Evolutionary conservation across 768 basidiomycete genomes (phyloP).

Genomic region (Suillus alpinus): DNA sequence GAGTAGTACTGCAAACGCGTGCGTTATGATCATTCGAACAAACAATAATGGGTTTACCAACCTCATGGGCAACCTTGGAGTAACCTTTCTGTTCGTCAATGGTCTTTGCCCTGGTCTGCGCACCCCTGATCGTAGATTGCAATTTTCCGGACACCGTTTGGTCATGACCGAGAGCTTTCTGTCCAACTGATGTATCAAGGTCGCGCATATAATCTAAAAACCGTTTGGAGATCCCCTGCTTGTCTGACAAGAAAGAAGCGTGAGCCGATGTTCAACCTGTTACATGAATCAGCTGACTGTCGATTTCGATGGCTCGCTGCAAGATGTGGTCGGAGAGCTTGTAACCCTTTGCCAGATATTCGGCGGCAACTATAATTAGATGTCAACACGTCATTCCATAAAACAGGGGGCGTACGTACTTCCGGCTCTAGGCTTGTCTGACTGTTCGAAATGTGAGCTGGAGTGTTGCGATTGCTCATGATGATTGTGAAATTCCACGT

Average conservation of each 20-base stretch:
- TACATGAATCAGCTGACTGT: slow-evolving; percentile 40
- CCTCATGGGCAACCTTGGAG: slow-evolving; percentile 66
- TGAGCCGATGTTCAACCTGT: background rate
- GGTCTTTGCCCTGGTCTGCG: slow-evolving; percentile 64
- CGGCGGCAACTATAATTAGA: slow-evolving; percentile 68
- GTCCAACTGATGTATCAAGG: slow-evolving; percentile 70
- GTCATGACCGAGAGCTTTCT: slow-evolving; percentile 72
- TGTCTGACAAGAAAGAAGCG: slow-evolving; percentile 37
- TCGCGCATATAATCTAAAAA: slow-evolving; percentile 79
- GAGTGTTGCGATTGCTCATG: slow-evolving; percentile 39
- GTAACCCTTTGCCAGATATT: slow-evolving; percentile 92
- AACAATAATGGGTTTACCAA: slow-evolving; percentile 25
- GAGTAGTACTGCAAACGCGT: slow-evolving; percentile 61
- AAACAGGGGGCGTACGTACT: slow-evolving; percentile 43
- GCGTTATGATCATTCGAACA: background rate
- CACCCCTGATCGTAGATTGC: slow-evolving; percentile 59
- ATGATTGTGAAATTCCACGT: slow-evolving; percentile 56
- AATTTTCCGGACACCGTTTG: slow-evolving; percentile 78
- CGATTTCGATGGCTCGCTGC: slow-evolving; percentile 77
- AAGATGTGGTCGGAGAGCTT: slow-evolving; percentile 74
- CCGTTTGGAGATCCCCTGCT: slow-evolving; percentile 83
- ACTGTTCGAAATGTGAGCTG: slow-evolving; percentile 60
- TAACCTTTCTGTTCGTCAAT: slow-evolving; percentile 83
- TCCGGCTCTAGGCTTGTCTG: slow-evolving; percentile 88
- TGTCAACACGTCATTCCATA: slow-evolving; percentile 1